Conservation (phyloP, 2,329 filamentous ascomycete species). For the Curvularia lunata region DNA sequence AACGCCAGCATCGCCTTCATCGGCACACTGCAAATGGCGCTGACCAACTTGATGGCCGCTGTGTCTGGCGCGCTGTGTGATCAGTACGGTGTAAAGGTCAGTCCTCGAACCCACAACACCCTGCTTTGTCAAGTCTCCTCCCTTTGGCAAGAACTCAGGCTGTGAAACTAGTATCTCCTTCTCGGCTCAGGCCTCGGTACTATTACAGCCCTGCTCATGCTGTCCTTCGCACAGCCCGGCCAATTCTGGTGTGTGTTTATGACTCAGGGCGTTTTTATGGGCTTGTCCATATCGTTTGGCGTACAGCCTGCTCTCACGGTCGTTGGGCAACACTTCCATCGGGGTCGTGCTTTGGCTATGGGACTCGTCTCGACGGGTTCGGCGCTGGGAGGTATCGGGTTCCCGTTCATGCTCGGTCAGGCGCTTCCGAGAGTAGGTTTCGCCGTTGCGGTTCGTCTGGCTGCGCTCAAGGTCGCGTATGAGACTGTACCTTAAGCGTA, state of each 20-base stretch:
- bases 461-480: slow-evolving; percentile 59
- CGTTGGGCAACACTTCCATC: slow-evolving; percentile 54
- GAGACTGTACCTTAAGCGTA: not conserved
- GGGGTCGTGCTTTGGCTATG: slow-evolving; percentile 51
- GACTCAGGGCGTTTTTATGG: slow-evolving; percentile 54
- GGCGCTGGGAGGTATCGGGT: slow-evolving; percentile 57
- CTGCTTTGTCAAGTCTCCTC: too few relatives aligned
- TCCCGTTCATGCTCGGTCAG: slow-evolving; percentile 63
- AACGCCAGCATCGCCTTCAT: slow-evolving; percentile 53
- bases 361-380: slow-evolving; percentile 53
- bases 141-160: too few relatives aligned
- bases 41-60: slow-evolving; percentile 62
- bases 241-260: slow-evolving; percentile 54
- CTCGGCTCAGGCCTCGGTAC: slow-evolving; percentile 34
- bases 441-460: slow-evolving; percentile 65
- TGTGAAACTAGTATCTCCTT: slow-evolving; percentile 36
- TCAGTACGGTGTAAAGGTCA: slow-evolving; percentile 62
- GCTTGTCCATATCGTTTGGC: slow-evolving; percentile 51
- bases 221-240: slow-evolving; percentile 33
- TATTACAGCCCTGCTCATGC: slow-evolving; percentile 26
- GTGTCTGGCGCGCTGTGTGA: slow-evolving; percentile 69
- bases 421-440: slow-evolving; percentile 64
- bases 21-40: slow-evolving; percentile 51
- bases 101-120: too few relatives aligned
- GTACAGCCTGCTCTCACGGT: slow-evolving; percentile 52